Evolutionary conservation across 371 early-diverging fungal genomes (phyloP).

Genomic region (Actinomucor elegans): DNA sequence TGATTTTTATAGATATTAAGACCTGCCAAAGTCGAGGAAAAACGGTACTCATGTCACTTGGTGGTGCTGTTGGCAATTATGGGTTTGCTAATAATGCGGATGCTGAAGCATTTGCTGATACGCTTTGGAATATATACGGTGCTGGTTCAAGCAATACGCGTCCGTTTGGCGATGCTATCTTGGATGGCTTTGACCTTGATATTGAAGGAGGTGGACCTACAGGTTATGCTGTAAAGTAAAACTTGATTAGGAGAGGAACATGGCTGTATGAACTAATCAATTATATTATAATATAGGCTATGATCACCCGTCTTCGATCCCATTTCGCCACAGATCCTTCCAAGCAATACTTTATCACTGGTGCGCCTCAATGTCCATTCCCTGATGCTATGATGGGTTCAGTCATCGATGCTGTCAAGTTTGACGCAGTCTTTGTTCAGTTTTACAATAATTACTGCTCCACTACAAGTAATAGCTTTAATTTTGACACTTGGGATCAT

Average conservation of each 20-base stretch:
- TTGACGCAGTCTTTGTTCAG: slow-evolving; percentile 69
- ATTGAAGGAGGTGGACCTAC: slow-evolving; percentile 61
- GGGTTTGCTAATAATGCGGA: slow-evolving; percentile 52
- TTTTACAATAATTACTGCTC: slow-evolving; percentile 78
- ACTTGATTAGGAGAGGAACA: no score
- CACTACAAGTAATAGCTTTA: slow-evolving; percentile 51
- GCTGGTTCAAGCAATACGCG: slow-evolving; percentile 47
- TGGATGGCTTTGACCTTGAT: slow-evolving; percentile 75
- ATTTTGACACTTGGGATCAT: slow-evolving; percentile 62
- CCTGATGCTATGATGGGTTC: slow-evolving; percentile 58
- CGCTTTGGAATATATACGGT: slow-evolving; percentile 64
- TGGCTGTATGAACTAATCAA: no score
- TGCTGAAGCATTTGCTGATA: slow-evolving; percentile 56
- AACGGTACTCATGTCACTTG: slow-evolving; percentile 65
- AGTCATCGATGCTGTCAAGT: slow-evolving; percentile 41
- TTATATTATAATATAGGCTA: no score
- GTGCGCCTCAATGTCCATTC: slow-evolving; percentile 76
- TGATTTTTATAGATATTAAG: slow-evolving; percentile 49
- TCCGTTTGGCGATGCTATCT: slow-evolving; percentile 61
- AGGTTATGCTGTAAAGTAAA: slow-evolving; percentile 45
- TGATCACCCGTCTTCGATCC: slow-evolving; percentile 46
- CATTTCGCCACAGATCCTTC: slow-evolving; percentile 21
- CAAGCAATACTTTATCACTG: slow-evolving; percentile 50
- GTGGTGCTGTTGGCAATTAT: slow-evolving; percentile 67
- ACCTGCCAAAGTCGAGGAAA: slow-evolving; percentile 65